These are phyloP conservation scores for Suillus tomentosus DNA, from an alignment of 768 basidiomycete species.

Conservation along the genomic window DNA sequence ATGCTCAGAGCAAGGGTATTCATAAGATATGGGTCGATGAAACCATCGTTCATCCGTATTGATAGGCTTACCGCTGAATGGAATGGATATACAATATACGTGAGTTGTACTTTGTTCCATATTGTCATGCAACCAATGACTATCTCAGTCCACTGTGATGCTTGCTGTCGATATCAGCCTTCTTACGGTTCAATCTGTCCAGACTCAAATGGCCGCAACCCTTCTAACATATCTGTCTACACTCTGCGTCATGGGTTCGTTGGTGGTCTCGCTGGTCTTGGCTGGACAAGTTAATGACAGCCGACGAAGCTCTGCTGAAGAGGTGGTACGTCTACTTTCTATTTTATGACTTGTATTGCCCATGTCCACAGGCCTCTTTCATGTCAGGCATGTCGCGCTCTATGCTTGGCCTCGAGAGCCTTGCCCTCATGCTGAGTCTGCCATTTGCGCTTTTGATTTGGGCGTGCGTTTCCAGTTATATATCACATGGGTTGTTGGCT, in stretches of 20 bases:
- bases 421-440: conserved; percentile 35
- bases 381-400: conserved; percentile 3
- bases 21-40: conserved; percentile 48
- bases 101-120: conserved; percentile 25
- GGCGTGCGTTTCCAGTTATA: conserved; percentile 21
- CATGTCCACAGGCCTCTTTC: conserved; percentile 7
- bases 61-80: conserved; percentile 45
- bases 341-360: not conserved
- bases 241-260: conserved; percentile 8
- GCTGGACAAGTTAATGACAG: conserved; percentile 33
- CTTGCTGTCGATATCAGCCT: conserved; percentile 17
- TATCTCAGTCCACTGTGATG: conserved; percentile 15
- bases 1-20: conserved; percentile 41
- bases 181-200: not conserved
- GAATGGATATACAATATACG: conserved; percentile 50
- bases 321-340: conserved; percentile 8
- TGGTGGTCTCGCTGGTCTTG: conserved; percentile 13
- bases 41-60: conserved; percentile 39
- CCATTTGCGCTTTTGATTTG: conserved; percentile 37
- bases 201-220: not conserved
- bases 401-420: conserved; percentile 12
- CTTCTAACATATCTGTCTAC: conserved; percentile 13
- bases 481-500: not conserved
- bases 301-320: conserved; percentile 12
- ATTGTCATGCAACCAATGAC: not conserved